phyloP scores from a whole-genome alignment of 192 early-diverging fungal species.

The Phlyctochytrium arcticum region DNA sequence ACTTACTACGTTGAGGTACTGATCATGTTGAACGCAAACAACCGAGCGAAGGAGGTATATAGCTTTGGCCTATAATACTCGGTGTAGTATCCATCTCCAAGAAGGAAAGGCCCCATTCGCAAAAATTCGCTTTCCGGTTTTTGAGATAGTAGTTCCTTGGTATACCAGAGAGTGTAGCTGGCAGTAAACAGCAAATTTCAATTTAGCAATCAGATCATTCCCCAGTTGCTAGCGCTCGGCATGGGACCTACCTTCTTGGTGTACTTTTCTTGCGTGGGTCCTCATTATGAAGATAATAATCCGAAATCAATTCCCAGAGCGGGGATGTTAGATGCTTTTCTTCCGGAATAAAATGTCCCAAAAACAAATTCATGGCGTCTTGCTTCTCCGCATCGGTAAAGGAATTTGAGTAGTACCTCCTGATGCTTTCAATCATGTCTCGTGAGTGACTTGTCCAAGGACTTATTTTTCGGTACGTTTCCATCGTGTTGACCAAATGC shows the following conservation, averaged over 20 bases:
- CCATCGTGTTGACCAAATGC: conserved; percentile 96
- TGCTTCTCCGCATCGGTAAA: conserved; percentile 98
- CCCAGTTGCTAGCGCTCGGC: no score
- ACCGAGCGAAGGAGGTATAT: conserved; percentile 68
- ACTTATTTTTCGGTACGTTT: conserved; percentile 92
- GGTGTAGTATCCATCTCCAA: conserved; percentile 62
- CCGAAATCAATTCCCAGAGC: conserved; percentile 75
- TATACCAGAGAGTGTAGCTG: conserved; percentile 35
- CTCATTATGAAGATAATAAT: conserved; percentile 75
- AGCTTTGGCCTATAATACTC: conserved; percentile 83
- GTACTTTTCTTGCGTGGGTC: conserved; percentile 42
- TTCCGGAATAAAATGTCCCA: conserved; percentile 64
- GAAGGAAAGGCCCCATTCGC: background rate
- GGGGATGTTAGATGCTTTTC: conserved; percentile 24
- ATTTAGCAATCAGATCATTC: no score
- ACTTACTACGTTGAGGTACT: conserved; percentile 54
- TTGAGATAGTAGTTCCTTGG: background rate
- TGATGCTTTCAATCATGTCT: conserved; percentile 92
- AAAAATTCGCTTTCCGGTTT: background rate
- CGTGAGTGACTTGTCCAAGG: conserved; percentile 92
- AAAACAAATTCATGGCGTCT: conserved; percentile 77
- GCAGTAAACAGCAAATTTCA: no score
- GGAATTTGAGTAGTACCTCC: conserved; percentile 90
- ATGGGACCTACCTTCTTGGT: conserved; percentile 51
- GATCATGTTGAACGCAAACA: conserved; percentile 87